Base-by-base conservation (phyloP, 192 early-diverging fungal genomes). In the Coemansia guatemalensis region DNA sequence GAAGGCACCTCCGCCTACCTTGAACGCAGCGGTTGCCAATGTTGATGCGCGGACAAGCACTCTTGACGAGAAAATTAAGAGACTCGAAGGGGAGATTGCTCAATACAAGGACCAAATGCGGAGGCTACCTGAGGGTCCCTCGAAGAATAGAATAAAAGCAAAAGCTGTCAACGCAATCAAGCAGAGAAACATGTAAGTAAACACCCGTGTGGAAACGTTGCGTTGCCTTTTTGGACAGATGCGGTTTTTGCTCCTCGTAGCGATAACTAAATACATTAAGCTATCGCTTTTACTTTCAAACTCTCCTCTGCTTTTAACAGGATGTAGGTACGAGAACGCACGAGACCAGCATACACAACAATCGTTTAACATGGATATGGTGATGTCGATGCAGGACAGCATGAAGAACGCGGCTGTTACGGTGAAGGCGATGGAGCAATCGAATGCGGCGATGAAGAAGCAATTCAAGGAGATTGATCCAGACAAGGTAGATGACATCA, bases 311-410 rank as follows among this genome's bases (percentile, higher is more conserved):
- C 12, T 53, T 27, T 30, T 21, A 4, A 22, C 11, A 14, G 9
- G 0, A 6, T 39, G 14, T 64, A 64, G 62, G 53, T 68, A 96
- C 73, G 97, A 99, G 75, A 83, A 82, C 25, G 96, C 98, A 76
- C 85, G 93, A 39, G 95, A 99, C 62, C 91, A 95, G 67, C 85
- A 98, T 49, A 89, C 89, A 78, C 95, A 96, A 74, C 95, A 98
- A 77, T 89, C 95, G 29, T 98, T 95, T 71, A 99, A 98, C 82
- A 99, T 99, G 97, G 97, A 99, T 76, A 94, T 96, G 83, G 92
- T 93, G 48, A 74, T 82, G 51, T 85, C 91, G 62, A 91, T 95
- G 8, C 96, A 92, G 5, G 97, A 99, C 41, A 99, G 98, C 74
- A 73, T 99, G 51, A 93, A 92, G 63, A 97, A 96, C 77, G 97